These are phyloP conservation scores for Talaromyces funiculosus DNA, from an alignment of 2,329 filamentous ascomycete species.

Conservation along the genomic window DNA sequence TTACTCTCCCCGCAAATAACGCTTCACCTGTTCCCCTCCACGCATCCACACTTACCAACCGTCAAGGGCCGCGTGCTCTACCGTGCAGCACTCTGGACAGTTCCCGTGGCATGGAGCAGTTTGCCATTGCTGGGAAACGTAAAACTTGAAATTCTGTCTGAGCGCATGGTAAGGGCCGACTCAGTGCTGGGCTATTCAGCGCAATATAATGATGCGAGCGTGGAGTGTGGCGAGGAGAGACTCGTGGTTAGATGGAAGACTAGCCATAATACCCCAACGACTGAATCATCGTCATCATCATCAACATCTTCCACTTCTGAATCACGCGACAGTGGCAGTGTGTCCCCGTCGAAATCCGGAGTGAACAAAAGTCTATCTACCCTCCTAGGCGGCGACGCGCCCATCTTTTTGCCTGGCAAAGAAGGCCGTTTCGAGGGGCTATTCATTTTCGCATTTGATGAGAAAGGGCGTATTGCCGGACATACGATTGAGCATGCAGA, in stretches of 20 bases:
- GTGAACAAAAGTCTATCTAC: slow-evolving; percentile 38
- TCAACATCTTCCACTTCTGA: neutral
- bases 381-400: slow-evolving; percentile 50
- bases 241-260: slow-evolving; percentile 89
- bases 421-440: slow-evolving; percentile 79
- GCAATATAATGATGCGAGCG: neutral
- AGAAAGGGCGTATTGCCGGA: slow-evolving; percentile 71
- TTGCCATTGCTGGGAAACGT: slow-evolving; percentile 89
- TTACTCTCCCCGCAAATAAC: slow-evolving; percentile 58
- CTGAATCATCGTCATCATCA: neutral
- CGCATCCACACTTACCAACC: slow-evolving; percentile 65
- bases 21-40: slow-evolving; percentile 60
- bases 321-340: neutral
- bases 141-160: slow-evolving; percentile 76
- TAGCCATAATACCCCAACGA: slow-evolving; percentile 28
- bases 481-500: slow-evolving; percentile 95
- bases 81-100: slow-evolving; percentile 89
- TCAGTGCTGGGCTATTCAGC: slow-evolving; percentile 30
- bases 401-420: slow-evolving; percentile 47
- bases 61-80: slow-evolving; percentile 89
- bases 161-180: slow-evolving; percentile 69
- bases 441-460: slow-evolving; percentile 94
- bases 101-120: slow-evolving; percentile 90
- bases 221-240: slow-evolving; percentile 57
- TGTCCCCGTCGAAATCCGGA: slow-evolving; percentile 22